Evolutionary conservation across 768 basidiomycete species (phyloP).

Genomic region (Trametes cubensis): DNA sequence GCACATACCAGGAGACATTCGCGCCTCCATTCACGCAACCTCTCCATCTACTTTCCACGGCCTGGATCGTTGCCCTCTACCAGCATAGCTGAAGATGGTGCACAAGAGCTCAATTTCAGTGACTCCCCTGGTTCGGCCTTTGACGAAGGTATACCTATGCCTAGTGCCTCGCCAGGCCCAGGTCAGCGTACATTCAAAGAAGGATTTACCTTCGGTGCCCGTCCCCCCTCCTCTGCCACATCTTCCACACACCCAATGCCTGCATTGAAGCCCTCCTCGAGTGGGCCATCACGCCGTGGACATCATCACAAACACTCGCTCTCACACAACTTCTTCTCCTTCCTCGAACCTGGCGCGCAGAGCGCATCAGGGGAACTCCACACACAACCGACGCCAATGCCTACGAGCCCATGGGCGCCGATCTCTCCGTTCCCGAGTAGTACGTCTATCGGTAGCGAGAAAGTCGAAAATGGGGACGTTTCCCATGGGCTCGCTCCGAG

Average conservation of each 20-base stretch:
- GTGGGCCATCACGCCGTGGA: constrained; percentile 54
- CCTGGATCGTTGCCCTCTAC: constrained; percentile 64
- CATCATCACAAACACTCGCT: constrained; percentile 94
- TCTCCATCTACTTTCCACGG: constrained; percentile 89
- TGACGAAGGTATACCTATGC: constrained; percentile 46
- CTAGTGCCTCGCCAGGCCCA: constrained; percentile 44
- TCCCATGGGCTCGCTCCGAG: background rate
- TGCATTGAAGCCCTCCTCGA: constrained; percentile 31
- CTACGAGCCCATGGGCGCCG: constrained; percentile 70
- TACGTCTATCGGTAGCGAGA: constrained; percentile 9
- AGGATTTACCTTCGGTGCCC: constrained; percentile 68
- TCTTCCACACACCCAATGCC: constrained; percentile 30
- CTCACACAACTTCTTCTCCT: constrained; percentile 95
- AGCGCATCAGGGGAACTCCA: constrained; percentile 44
- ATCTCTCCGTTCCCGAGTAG: constrained; percentile 44
- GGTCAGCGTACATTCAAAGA: constrained; percentile 46
- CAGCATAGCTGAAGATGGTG: constrained; percentile 70
- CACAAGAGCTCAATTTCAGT: constrained; percentile 44
- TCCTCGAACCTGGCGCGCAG: constrained; percentile 74
- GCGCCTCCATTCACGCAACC: constrained; percentile 85
- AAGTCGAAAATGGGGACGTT: constrained; percentile 13
- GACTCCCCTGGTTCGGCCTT: background rate
- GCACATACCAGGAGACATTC: constrained; percentile 52
- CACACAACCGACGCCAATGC: constrained; percentile 61
- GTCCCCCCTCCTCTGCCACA: constrained; percentile 42